phyloP scores from a whole-genome alignment of 306 rosid genomes.

The Morella rubra region DNA sequence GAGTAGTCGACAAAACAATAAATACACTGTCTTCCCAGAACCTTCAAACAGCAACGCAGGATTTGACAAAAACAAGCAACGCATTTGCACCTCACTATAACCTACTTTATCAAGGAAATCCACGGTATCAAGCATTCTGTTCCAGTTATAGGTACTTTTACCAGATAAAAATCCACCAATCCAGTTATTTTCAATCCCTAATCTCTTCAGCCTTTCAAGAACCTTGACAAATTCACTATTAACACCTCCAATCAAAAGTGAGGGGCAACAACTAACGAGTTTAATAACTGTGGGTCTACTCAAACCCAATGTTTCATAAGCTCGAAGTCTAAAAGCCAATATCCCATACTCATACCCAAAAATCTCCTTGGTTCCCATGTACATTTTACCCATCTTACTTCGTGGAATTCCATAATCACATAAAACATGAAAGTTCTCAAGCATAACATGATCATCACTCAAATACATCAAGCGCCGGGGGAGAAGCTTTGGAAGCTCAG shows the following conservation, averaged over 20 bases:
- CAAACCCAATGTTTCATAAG: constrained; percentile 65
- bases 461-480: constrained; percentile 52
- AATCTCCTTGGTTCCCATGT: constrained; percentile 58
- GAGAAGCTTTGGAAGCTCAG: constrained; percentile 43
- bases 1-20: constrained; percentile 47
- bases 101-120: constrained; percentile 54
- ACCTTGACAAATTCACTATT: constrained; percentile 43
- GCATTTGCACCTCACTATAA: constrained; percentile 48
- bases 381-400: constrained; percentile 60
- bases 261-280: constrained; percentile 65
- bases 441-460: constrained; percentile 52
- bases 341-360: constrained; percentile 49
- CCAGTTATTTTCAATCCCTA: constrained; percentile 61
- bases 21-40: constrained; percentile 53
- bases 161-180: constrained; percentile 48
- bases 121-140: constrained; percentile 54
- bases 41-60: constrained; percentile 59
- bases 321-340: constrained; percentile 49
- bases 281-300: constrained; percentile 49
- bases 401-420: constrained; percentile 62
- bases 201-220: constrained; percentile 48
- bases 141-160: constrained; percentile 53
- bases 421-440: constrained; percentile 56
- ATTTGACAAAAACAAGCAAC: constrained; percentile 46
- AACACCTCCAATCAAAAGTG: constrained; percentile 54